Conservation (phyloP, 2,329 filamentous ascomycete species). For the Thermoascus crustaceus region DNA sequence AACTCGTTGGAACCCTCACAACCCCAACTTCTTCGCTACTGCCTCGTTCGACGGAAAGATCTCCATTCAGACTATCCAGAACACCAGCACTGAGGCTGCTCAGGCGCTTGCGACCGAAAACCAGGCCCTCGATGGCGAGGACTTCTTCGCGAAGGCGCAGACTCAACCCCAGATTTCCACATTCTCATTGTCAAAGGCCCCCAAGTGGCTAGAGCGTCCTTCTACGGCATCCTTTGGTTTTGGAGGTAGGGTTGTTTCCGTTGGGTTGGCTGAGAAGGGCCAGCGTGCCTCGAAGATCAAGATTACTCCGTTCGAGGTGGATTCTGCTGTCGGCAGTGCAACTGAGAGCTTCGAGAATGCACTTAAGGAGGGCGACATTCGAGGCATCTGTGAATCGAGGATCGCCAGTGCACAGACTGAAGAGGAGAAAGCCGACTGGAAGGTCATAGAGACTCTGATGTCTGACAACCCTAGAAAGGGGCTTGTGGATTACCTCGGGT, state of each 20-base stretch:
- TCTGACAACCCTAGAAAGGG: constrained; percentile 77
- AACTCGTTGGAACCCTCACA: constrained; percentile 86
- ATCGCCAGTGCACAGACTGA: constrained; percentile 68
- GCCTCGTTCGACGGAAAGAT: constrained; percentile 98
- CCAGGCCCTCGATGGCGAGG: constrained; percentile 73
- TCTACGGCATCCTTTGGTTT: constrained; percentile 88
- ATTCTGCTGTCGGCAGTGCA: constrained; percentile 72
- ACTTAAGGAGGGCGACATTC: constrained; percentile 67
- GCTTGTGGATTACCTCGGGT: constrained; percentile 85
- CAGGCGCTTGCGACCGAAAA: constrained; percentile 57
- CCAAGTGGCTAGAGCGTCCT: constrained; percentile 82
- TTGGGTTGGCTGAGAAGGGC: constrained; percentile 50
- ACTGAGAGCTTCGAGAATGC: constrained; percentile 82
- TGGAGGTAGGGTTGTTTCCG: constrained; percentile 84
- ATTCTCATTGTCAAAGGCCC: constrained; percentile 77
- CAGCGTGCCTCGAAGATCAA: constrained; percentile 67
- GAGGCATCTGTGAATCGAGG: constrained; percentile 70
- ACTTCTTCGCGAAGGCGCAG: constrained; percentile 93
- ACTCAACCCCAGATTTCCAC: constrained; percentile 82
- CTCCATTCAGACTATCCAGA: constrained; percentile 85
- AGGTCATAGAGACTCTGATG: constrained; percentile 81
- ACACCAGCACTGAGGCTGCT: constrained; percentile 66
- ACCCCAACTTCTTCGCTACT: constrained; percentile 85
- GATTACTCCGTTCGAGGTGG: constrained; percentile 82
- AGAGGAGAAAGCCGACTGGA: constrained; percentile 94